These are phyloP conservation scores for Stachybotrys echinatus DNA, from an alignment of 2,329 filamentous ascomycete genomes.

Conservation along the genomic window DNA sequence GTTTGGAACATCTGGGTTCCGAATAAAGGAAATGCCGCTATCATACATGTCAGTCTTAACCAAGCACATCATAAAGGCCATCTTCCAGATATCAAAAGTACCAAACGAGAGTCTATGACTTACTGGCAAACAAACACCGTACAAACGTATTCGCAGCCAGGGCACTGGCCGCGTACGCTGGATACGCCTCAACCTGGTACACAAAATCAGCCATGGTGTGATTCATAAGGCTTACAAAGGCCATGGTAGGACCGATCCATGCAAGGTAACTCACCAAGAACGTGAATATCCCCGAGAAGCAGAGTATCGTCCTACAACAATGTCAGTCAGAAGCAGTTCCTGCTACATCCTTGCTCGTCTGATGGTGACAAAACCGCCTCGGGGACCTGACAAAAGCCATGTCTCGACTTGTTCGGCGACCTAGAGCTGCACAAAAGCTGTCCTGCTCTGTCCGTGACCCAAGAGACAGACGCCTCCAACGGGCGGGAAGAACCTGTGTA, in stretches of 20 bases:
- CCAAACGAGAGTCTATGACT: conserved; percentile 16
- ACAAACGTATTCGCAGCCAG: conserved; percentile 81
- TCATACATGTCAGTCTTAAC: neutral
- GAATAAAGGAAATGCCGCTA: conserved; percentile 72
- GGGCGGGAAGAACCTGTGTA: too few species aligned
- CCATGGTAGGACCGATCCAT: too few species aligned
- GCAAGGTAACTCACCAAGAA: conserved; percentile 60
- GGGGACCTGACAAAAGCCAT: neutral
- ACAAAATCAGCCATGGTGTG: neutral
- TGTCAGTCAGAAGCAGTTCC: conserved; percentile 15
- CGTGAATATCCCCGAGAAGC: conserved; percentile 81
- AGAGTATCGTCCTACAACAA: conserved; percentile 60
- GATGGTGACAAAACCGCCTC: neutral
- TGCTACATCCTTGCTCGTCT: neutral
- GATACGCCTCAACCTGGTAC: conserved; percentile 65
- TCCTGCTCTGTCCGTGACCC: too few species aligned
- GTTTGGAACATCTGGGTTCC: conserved; percentile 66
- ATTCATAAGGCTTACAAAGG: too few species aligned
- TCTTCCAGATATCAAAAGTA: conserved; percentile 2
- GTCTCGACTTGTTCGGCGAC: neutral
- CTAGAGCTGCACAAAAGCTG: neutral
- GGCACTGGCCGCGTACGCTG: conserved; percentile 68
- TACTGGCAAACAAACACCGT: conserved; percentile 68
- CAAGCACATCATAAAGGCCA: conserved; percentile 8
- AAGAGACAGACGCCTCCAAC: too few species aligned